phyloP scores from a whole-genome alignment of 1,284 basidiomycete species.

The Ganoderma lucidum region DNA sequence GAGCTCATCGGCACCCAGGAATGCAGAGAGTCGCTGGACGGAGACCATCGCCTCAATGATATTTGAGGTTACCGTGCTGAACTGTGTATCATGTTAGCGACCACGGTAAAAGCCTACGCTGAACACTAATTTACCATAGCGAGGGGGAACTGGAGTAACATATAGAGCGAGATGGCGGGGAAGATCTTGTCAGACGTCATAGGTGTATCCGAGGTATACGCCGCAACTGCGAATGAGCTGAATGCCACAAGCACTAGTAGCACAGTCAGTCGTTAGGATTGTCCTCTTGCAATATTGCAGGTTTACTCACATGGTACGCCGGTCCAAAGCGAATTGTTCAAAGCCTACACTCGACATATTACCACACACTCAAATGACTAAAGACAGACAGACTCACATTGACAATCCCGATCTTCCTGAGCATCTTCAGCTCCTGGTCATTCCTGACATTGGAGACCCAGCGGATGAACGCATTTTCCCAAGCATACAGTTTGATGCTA shows the following conservation, averaged over 20 bases:
- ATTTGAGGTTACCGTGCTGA: constrained; percentile 76
- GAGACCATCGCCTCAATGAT: constrained; percentile 91
- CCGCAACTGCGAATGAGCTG: constrained; percentile 87
- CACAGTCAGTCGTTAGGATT: constrained; percentile 20
- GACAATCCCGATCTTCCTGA: constrained; percentile 82
- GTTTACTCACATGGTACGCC: constrained; percentile 62
- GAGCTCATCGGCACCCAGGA: constrained; percentile 84
- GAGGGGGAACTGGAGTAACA: constrained; percentile 89
- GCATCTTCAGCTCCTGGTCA: constrained; percentile 83
- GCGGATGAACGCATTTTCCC: constrained; percentile 89
- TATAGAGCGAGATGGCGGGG: constrained; percentile 93
- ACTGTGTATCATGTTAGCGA: constrained; percentile 45
- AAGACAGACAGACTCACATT: constrained; percentile 52
- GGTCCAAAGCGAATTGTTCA: constrained; percentile 69
- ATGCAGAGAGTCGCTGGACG: constrained; percentile 79
- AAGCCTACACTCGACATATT: constrained; percentile 48
- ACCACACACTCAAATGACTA: background rate
- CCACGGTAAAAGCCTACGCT: too few relatives aligned
- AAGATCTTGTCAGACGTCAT: constrained; percentile 94
- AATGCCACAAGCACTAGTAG: constrained; percentile 80
- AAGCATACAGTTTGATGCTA: constrained; percentile 83
- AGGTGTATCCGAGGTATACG: constrained; percentile 71
- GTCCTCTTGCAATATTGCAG: constrained; percentile 21
- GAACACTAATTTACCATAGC: constrained; percentile 66
- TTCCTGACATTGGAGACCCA: constrained; percentile 84